A percentile compares a stretch with the other conserved stretches of the same genome.
phyloP scores from a whole-genome alignment of 768 basidiomycete genomes.

The Leccinellum albellum region DNA sequence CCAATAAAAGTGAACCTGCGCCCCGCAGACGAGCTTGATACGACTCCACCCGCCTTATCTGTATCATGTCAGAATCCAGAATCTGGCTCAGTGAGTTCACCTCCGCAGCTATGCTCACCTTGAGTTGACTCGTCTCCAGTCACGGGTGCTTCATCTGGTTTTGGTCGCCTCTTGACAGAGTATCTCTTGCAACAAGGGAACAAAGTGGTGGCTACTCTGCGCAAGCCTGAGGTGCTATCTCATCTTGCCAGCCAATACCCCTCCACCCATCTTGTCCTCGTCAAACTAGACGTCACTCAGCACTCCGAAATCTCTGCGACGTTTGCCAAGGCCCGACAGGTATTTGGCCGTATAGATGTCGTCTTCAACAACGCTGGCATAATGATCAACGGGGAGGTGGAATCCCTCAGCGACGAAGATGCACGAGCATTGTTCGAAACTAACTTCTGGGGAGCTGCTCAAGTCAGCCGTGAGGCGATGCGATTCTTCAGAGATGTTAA shows the following conservation, averaged over 20 bases:
- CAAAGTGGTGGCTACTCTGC: constrained; percentile 41
- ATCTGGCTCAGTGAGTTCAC: constrained; percentile 11
- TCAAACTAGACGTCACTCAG: constrained; percentile 33
- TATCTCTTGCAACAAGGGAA: constrained; percentile 33
- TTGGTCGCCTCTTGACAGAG: constrained; percentile 34
- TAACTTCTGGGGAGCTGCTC: constrained; percentile 32
- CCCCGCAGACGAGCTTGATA: background rate
- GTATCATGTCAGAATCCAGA: constrained; percentile 9
- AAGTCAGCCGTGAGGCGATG: constrained; percentile 32
- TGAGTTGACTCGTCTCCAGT: background rate
- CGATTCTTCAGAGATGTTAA: constrained; percentile 36
- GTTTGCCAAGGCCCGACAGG: constrained; percentile 27
- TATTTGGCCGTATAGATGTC: constrained; percentile 35
- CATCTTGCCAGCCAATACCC: constrained; percentile 28
- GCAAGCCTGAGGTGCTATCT: constrained; percentile 34
- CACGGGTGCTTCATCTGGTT: background rate
- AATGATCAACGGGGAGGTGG: constrained; percentile 30
- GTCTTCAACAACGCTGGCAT: constrained; percentile 39
- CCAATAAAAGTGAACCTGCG: background rate
- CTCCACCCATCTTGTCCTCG: constrained; percentile 16
- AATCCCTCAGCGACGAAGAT: constrained; percentile 29
- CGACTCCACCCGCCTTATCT: background rate
- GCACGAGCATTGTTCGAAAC: constrained; percentile 38
- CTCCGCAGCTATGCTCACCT: background rate
- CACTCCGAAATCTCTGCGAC: constrained; percentile 23